Evolutionary conservation across 108 stramenopile species (phyloP).

Genomic region (Cyclotella baltica): DNA sequence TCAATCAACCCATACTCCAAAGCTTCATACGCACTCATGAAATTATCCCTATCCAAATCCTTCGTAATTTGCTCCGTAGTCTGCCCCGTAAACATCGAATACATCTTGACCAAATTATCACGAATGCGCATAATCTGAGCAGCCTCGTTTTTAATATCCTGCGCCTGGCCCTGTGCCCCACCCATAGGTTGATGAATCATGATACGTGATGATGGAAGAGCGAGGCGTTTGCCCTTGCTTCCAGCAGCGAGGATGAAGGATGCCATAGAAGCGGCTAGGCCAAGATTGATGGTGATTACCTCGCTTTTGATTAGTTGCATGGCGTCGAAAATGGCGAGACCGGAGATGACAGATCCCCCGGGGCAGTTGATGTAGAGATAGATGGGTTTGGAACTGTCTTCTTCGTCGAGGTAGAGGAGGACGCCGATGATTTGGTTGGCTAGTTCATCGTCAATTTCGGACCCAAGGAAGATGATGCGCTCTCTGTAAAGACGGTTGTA

Average conservation of each 20-base stretch:
- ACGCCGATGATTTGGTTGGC: constrained; percentile 98
- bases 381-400: constrained; percentile 96
- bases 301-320: constrained; percentile 97
- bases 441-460: constrained; percentile 98
- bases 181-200: constrained; percentile 99
- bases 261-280: constrained; percentile 97
- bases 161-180: constrained; percentile 98
- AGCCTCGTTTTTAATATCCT: constrained; percentile 98
- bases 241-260: constrained; percentile 97
- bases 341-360: constrained; percentile 97
- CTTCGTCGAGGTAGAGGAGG: constrained; percentile 94
- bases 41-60: constrained; percentile 98
- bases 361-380: constrained; percentile 99
- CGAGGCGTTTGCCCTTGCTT: constrained; percentile 91
- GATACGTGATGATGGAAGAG: constrained; percentile 94
- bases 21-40: constrained; percentile 96
- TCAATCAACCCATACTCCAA: constrained; percentile 96
- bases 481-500: constrained; percentile 99
- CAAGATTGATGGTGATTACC: constrained; percentile 98
- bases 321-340: constrained; percentile 97
- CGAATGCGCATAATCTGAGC: constrained; percentile 98
- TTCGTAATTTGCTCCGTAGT: constrained; percentile 88
- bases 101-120: constrained; percentile 98
- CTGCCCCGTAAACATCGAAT: constrained; percentile 97
- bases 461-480: constrained; percentile 98